These are phyloP conservation scores for Phytophthora capsici DNA, from an alignment of 352 stramenopile species.

Conservation along the genomic window DNA sequence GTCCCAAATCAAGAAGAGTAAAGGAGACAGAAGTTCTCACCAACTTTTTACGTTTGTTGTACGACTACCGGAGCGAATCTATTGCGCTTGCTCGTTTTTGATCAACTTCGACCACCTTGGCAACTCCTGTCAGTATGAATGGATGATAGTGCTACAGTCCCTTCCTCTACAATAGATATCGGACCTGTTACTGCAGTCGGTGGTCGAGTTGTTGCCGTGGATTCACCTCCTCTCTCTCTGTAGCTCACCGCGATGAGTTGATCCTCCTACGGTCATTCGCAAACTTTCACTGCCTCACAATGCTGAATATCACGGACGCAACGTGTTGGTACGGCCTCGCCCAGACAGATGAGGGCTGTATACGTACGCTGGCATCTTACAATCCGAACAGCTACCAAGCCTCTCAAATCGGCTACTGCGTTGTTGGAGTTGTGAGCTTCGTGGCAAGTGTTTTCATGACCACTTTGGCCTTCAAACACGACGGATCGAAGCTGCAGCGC, in stretches of 20 bases:
- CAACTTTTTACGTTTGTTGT: no score
- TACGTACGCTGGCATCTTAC: constrained; percentile 31
- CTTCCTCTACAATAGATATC: constrained; percentile 21
- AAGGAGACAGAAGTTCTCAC: constrained; percentile 5
- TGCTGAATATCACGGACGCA: constrained; percentile 40
- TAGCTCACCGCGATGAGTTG: not conserved
- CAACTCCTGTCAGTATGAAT: constrained; percentile 13
- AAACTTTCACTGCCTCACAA: constrained; percentile 10
- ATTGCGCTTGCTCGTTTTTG: not conserved
- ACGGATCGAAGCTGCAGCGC: constrained; percentile 33
- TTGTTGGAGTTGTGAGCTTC: constrained; percentile 11
- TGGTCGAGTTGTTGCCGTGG: constrained; percentile 5
- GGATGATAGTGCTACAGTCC: constrained; percentile 12
- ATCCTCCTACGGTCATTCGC: constrained; percentile 3
- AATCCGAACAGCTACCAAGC: constrained; percentile 22
- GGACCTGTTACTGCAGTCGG: constrained; percentile 12
- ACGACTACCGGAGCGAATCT: constrained; percentile 4
- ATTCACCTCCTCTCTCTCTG: constrained; percentile 1
- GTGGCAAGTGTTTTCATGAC: constrained; percentile 19
- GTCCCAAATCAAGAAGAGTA: constrained; percentile 16
- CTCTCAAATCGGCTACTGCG: constrained; percentile 17
- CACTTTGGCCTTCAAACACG: constrained; percentile 25
- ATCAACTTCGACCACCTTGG: constrained; percentile 12
- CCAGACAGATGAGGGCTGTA: constrained; percentile 20
- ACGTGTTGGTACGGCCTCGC: constrained; percentile 33